Evolutionary conservation across 176 grass and related monocot species (phyloP).

Genomic region (Raddia distichophylla): DNA sequence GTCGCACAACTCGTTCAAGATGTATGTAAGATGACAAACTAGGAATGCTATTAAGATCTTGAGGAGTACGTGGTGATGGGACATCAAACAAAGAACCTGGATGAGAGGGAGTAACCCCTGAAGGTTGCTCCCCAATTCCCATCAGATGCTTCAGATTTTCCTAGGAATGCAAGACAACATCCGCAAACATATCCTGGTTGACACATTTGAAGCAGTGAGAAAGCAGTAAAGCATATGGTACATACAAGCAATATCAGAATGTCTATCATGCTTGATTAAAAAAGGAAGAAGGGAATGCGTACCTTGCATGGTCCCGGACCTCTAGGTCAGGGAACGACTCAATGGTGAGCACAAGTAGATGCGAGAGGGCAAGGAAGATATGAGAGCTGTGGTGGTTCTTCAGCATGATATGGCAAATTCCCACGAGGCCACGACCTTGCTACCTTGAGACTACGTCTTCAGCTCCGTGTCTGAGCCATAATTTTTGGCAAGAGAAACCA

Average conservation of each 20-base stretch:
- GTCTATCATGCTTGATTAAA: not conserved
- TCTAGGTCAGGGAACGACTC: slow-evolving; percentile 88
- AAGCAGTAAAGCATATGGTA: slow-evolving; percentile 33
- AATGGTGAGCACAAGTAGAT: slow-evolving; percentile 65
- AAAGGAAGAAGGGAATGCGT: not conserved
- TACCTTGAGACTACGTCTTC: slow-evolving; percentile 88
- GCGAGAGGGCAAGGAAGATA: slow-evolving; percentile 66
- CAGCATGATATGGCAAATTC: slow-evolving; percentile 75
- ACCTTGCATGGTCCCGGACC: slow-evolving; percentile 94
- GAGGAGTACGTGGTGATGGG: slow-evolving; percentile 41
- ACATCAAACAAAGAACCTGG: slow-evolving; percentile 67
- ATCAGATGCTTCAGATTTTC: slow-evolving; percentile 86
- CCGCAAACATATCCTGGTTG: slow-evolving; percentile 77
- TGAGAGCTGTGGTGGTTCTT: slow-evolving; percentile 79
- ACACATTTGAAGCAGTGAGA: slow-evolving; percentile 40
- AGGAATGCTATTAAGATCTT: slow-evolving; percentile 59
- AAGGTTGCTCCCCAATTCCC: slow-evolving; percentile 63
- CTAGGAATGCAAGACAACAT: slow-evolving; percentile 88
- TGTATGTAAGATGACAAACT: slow-evolving; percentile 76
- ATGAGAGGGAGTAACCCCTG: slow-evolving; percentile 58
- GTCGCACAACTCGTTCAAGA: slow-evolving; percentile 69
- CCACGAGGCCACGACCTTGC: slow-evolving; percentile 75
- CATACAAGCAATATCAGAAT: slow-evolving; percentile 10
- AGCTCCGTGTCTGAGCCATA: slow-evolving; percentile 67
- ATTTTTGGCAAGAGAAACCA: slow-evolving; percentile 65